Evolutionary conservation across 169 alveolate genomes (phyloP).

Genomic region (Cyclospora cayetanensis): DNA sequence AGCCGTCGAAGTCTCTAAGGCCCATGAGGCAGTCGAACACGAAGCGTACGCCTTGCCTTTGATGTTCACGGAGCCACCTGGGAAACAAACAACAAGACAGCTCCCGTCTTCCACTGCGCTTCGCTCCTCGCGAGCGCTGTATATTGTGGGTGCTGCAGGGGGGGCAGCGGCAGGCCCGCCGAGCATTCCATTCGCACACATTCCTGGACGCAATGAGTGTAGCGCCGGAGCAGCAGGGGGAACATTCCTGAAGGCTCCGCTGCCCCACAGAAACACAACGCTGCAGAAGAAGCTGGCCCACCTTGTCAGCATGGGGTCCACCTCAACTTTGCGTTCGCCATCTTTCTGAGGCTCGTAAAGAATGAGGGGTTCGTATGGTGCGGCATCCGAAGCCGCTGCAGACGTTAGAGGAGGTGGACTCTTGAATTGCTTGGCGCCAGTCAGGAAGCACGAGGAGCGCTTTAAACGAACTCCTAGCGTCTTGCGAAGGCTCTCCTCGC

Average conservation of each 20-base stretch:
- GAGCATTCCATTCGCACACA: too few species aligned
- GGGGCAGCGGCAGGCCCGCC: background rate
- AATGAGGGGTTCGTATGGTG: slow-evolving; percentile 75
- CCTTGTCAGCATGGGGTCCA: slow-evolving; percentile 83
- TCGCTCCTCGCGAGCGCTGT: too few species aligned
- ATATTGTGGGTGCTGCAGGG: too few species aligned
- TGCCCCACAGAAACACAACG: background rate
- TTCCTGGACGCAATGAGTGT: too few species aligned
- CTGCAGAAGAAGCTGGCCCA: background rate
- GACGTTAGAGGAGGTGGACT: slow-evolving; percentile 59
- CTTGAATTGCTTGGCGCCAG: slow-evolving; percentile 63
- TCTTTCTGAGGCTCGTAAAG: slow-evolving; percentile 80
- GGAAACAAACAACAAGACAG: too few species aligned
- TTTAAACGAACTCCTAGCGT: slow-evolving; percentile 82
- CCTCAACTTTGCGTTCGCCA: slow-evolving; percentile 76
- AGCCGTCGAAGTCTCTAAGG: slow-evolving; percentile 86
- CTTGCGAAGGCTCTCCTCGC: slow-evolving; percentile 82
- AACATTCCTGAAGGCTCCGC: too few species aligned
- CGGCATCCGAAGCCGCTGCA: background rate
- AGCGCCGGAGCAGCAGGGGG: too few species aligned
- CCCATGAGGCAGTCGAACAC: slow-evolving; percentile 93
- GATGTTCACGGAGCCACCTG: slow-evolving; percentile 75
- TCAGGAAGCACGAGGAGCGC: slow-evolving; percentile 72
- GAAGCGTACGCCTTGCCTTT: slow-evolving; percentile 90
- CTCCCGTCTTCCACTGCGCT: too few species aligned